A percentile compares a stretch with the other conserved stretches of the same genome.
Evolutionary conservation across 345 rosid genomes (phyloP).

Genomic region (Ailanthus altissimus): DNA sequence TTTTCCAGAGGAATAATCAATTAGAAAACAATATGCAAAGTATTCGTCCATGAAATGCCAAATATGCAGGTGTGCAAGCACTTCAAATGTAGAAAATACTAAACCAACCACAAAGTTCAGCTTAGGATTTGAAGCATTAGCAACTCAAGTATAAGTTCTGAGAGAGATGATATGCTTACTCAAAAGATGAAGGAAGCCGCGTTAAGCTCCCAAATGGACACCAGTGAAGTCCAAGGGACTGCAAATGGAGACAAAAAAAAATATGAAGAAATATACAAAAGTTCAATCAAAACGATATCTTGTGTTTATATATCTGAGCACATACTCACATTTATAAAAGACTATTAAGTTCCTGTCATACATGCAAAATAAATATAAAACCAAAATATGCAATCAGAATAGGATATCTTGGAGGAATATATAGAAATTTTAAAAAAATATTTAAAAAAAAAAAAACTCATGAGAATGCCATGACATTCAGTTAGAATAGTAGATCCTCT

Average conservation of each 20-base stretch:
- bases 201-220: slow-evolving; percentile 88
- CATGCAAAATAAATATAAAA: neutral
- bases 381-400: neutral
- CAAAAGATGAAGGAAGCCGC: slow-evolving; percentile 67
- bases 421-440: neutral
- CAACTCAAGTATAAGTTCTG: neutral
- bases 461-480: neutral
- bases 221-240: slow-evolving; percentile 96
- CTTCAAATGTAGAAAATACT: slow-evolving; percentile 3
- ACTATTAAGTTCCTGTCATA: slow-evolving; percentile 17
- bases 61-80: neutral
- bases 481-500: neutral
- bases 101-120: slow-evolving; percentile 1
- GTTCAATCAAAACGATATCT: neutral
- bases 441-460: neutral
- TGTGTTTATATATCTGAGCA: neutral
- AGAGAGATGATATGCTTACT: slow-evolving; percentile 51
- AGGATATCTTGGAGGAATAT: neutral
- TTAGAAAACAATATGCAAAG: neutral
- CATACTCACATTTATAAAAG: neutral
- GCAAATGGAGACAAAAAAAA: slow-evolving; percentile 36
- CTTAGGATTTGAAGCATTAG: slow-evolving; percentile 20
- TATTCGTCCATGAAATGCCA: neutral
- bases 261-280: slow-evolving; percentile 13
- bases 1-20: neutral